Evolutionary conservation across 805 yeast species (phyloP), one percentile per base, ranked within the genome.

Genomic region (Lipomyces starkeyi): DNA sequence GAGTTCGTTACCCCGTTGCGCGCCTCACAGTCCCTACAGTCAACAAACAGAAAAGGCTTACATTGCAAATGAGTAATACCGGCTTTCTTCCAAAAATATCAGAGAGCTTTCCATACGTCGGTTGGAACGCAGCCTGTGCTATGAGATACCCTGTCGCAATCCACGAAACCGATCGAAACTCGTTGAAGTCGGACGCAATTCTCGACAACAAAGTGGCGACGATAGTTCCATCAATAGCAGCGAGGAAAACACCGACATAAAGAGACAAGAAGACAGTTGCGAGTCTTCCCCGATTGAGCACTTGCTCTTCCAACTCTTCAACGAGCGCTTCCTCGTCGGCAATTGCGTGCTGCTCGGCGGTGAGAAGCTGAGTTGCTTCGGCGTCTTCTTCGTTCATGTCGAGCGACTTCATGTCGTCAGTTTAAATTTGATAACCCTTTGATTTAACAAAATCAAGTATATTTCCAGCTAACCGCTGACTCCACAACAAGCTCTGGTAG

Each of bases 111-210:
- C 95, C 95, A 66, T 87, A 88, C 40, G 91, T 75, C 0, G 93
- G 95, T 78, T 90, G 95, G 77, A 89, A 88, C 1, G 91, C 91
- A 4, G 91, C 85, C 69, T 85, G 87, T 0, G 94, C 86, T 34
- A 91, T 79, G 29, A 91, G 80, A 65, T 89, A 88, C 0, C 91
- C 85, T 0, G 93, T 87, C 2, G 92, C 93, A 3, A 90, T 89
- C 94, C 94, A 90, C 0, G 88, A 79, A 3, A 87, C 80, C 6
- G 83, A 74, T 32, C 82, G 81, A 49, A 87, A 80, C 64, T 84
- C 86, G 57, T 85, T 77, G 74, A 88, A 82, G n/a, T 86, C 87
- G 6, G 87, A 82, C 25, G 90, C 90, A 59, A 88, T 88, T 22
- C 83, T 82, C 43, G 84, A 80, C 71, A 85, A 78, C 1, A 85